Conservation (phyloP, 2,329 filamentous ascomycete species). For the Ceratocystis variospora region DNA sequence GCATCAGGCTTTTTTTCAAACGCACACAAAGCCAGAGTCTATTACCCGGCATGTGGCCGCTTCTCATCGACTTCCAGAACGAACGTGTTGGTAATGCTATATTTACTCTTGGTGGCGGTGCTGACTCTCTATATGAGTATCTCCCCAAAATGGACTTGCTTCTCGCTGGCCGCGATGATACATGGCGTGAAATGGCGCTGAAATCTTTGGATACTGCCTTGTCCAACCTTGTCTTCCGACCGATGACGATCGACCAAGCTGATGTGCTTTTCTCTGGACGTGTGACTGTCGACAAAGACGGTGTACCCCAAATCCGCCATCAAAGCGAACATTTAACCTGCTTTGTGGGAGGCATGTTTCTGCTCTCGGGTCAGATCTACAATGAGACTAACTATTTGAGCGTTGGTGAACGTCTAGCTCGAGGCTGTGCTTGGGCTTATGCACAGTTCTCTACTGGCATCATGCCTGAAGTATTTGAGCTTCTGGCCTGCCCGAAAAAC, state of each 20-base stretch:
- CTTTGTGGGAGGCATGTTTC: constrained; percentile 53
- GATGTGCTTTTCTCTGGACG: constrained; percentile 50
- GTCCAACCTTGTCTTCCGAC: constrained; percentile 53
- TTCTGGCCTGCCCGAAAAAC: constrained; percentile 33
- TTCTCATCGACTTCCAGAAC: constrained; percentile 37
- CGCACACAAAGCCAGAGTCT: constrained; percentile 51
- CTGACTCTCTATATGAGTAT: constrained; percentile 47
- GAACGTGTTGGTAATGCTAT: constrained; percentile 27
- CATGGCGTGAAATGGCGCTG: constrained; percentile 53
- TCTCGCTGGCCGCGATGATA: constrained; percentile 45
- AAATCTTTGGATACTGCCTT: constrained; percentile 45
- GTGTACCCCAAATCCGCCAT: not conserved
- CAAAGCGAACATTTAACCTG: constrained; percentile 43
- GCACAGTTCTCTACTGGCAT: constrained; percentile 41
- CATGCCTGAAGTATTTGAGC: constrained; percentile 44
- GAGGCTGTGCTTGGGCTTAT: constrained; percentile 53
- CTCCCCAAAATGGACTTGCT: constrained; percentile 50
- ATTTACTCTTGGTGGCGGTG: constrained; percentile 40
- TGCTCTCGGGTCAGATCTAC: constrained; percentile 45
- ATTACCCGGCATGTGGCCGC: constrained; percentile 67
- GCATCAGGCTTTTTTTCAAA: constrained; percentile 58
- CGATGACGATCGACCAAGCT: constrained; percentile 45
- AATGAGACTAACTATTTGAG: constrained; percentile 40
- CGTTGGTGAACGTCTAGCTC: constrained; percentile 43
- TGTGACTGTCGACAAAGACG: constrained; percentile 14